Base-by-base conservation (phyloP, 2,329 filamentous ascomycete species). In the Neurospora sp. region DNA sequence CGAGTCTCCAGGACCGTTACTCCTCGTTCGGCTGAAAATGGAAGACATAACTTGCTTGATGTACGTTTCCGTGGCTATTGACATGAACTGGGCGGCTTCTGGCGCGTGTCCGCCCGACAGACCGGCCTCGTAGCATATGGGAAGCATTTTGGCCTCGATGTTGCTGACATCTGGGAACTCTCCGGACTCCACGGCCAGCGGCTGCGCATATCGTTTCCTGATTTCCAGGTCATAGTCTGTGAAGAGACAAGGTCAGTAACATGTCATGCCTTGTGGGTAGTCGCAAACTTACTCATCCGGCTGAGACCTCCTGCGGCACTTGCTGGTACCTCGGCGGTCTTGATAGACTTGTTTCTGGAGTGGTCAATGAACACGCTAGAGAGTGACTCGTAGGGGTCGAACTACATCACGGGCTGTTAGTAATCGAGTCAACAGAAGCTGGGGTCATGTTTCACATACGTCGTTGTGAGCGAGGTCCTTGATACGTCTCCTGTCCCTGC, bases 261-360 rank as follows among this genome's bases (percentile, higher is more conserved):
- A n/a, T 12, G 38, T 57, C 6, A 10, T 52, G 62, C 8, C 8
- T 0, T 6, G 40, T n/a, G n/a, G 23, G 6, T 36, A 11, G 8
- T n/a, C 19, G 62, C 40, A 37, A 28, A 81, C 89, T 78, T 83
- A 93, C 91, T 96, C 84, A 95, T 90, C 74, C 88, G 93, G 74
- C 92, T 93, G 66, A 95, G 85, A 23, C 91, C 91, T 28, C 89
- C 90, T 33, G 37, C 88, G 38, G 90, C 90, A 76, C 88, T 89
- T 37, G 89, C 85, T 36, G 90, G 89, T 8, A 88, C 86, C 70
- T 92, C 87, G 38, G 89, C 85, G 12, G 81, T 78, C 67, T 82
- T 81, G 4, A 81, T 76, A 10, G 52, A 62, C 70, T 82, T 80
- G n/a, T 77, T 80, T 62, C 83, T 82, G 70, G 84, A 82, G 28